These are phyloP conservation scores for Stenocarpella maydis DNA, from an alignment of 2,329 filamentous ascomycete species.

Conservation along the genomic window DNA sequence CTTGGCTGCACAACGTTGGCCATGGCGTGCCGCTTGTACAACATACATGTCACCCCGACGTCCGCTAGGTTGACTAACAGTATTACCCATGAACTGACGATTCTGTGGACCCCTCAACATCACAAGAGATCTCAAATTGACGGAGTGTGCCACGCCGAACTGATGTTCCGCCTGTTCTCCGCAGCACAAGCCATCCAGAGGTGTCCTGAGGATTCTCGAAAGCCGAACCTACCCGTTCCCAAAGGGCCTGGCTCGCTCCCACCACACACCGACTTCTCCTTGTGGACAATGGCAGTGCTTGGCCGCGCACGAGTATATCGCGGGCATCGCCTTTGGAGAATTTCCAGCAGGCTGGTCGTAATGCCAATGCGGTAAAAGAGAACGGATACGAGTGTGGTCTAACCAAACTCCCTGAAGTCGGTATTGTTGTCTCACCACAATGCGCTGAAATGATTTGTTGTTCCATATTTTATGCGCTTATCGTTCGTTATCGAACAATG, in stretches of 20 bases:
- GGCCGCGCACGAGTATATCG: background rate
- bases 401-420: constrained; percentile 2
- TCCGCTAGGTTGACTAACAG: constrained; percentile 9
- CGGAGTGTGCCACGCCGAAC: background rate
- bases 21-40: constrained; percentile 4
- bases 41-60: constrained; percentile 7
- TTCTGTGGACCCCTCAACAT: background rate
- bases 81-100: constrained; percentile 3
- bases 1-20: constrained; percentile 11
- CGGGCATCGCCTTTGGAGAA: background rate
- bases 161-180: background rate
- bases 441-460: background rate
- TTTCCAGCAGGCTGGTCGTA: background rate
- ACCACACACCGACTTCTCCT: background rate
- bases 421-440: constrained; percentile 15
- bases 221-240: background rate
- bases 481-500: constrained; percentile 7
- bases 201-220: background rate
- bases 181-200: background rate
- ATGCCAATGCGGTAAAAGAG: background rate
- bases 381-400: constrained; percentile 9
- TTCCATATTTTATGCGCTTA: background rate
- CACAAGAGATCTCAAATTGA: background rate
- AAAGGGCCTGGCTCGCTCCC: background rate
- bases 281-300: background rate